Evolutionary conservation across 441 rosid species (phyloP).

Genomic region (Populus hybrid): DNA sequence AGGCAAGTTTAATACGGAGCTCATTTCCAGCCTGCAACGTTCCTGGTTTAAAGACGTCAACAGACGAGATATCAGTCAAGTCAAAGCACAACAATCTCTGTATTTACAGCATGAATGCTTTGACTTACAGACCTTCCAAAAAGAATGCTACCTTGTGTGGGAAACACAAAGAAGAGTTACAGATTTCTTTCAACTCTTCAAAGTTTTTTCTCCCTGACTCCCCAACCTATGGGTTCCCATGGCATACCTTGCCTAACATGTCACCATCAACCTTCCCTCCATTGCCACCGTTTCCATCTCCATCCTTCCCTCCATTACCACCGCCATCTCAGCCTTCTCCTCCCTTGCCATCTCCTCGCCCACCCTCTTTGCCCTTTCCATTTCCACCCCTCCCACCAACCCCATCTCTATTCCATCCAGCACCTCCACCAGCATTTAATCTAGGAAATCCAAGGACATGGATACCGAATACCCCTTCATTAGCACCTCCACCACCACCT

Average conservation of each 20-base stretch:
- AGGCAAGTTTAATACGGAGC: slow-evolving; percentile 58
- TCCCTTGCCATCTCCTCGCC: slow-evolving; percentile 7
- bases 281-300: slow-evolving; percentile 13
- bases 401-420: slow-evolving; percentile 10
- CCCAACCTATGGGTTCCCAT: slow-evolving; percentile 51
- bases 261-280: slow-evolving; percentile 26
- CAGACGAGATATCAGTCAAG: slow-evolving; percentile 61
- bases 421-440: slow-evolving; percentile 29
- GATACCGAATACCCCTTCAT: slow-evolving; percentile 23
- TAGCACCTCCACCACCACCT: slow-evolving; percentile 5
- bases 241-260: slow-evolving; percentile 42
- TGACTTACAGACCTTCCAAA: slow-evolving; percentile 63
- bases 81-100: slow-evolving; percentile 69
- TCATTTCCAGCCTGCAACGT: slow-evolving; percentile 49
- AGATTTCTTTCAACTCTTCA: slow-evolving; percentile 33
- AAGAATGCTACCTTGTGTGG: slow-evolving; percentile 54
- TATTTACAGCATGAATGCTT: slow-evolving; percentile 59
- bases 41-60: slow-evolving; percentile 61
- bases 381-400: slow-evolving; percentile 22
- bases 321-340: slow-evolving; percentile 18
- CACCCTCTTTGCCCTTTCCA: slow-evolving; percentile 42
- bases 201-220: slow-evolving; percentile 53
- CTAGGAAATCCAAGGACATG: slow-evolving; percentile 33
- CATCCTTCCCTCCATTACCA: slow-evolving; percentile 30
- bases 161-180: slow-evolving; percentile 21